Evolutionary conservation across 2,329 filamentous ascomycete genomes (phyloP), one percentile per base, ranked within the genome.

Genomic region (Fusarium sp.): DNA sequence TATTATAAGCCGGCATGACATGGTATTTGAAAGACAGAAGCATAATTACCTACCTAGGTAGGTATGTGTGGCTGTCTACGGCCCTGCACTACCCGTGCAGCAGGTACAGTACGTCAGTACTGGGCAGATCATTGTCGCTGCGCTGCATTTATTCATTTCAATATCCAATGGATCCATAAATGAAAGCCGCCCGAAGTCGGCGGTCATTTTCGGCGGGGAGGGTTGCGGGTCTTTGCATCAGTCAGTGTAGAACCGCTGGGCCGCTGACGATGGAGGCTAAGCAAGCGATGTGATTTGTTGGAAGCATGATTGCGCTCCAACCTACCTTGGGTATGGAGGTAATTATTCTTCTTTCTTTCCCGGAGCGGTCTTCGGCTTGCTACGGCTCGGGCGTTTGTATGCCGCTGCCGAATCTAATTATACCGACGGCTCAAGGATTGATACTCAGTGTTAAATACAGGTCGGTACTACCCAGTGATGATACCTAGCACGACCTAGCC

Each of bases 151-250:
- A 64, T 57, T 63, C 52, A 64, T 56, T 51, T 41, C 32, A 20
- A 37, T 37, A n/a, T 37, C 34, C 9, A 37, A 37, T 37, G 16
- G 18, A 37, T 37, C 34, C 34, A 37, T 37, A n/a, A n/a, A 37
- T 37, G 18, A 37, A 37, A n/a, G 34, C 18, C 34, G 34, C 34
- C 73, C 73, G 73, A 75, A 62, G 57, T 75, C 73, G 73, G 73
- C 73, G 70, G 57, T 27, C 56, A 40, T 69, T 69, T 65, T 62
- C 71, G 57, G 59, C 65, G 65, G 66, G 71, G 66, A 62, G 48
- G 45, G 42, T 49, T 60, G 52, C 51, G 54, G 51, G 51, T 56
- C 67, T 34, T 70, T 65, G 57, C 71, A 48, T 70, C 58, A 70
- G 37, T 42, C 27, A n/a, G 18, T 37, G 48, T 59, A 65, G 65